These are phyloP conservation scores for Glycine latifolia DNA, from an alignment of 306 rosid genomes.

Conservation along the genomic window DNA sequence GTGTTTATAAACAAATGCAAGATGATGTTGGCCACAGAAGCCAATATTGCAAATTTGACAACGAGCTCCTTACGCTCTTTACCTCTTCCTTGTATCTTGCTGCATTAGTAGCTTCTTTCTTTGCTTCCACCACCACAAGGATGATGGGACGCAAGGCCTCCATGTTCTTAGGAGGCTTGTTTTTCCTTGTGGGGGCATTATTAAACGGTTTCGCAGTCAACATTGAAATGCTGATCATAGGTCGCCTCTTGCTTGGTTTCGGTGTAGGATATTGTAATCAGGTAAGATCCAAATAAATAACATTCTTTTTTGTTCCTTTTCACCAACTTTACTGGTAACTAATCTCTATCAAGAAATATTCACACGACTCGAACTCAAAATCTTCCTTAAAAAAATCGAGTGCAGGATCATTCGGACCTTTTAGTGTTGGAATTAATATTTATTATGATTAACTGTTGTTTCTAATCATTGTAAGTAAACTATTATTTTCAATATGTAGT, in stretches of 20 bases:
- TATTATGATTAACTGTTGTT: too few species aligned
- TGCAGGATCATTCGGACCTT: too few species aligned
- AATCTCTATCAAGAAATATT: too few species aligned
- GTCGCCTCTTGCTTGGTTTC: conserved; percentile 49
- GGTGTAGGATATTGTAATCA: conserved; percentile 51
- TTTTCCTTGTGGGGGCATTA: conserved; percentile 46
- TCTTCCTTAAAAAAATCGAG: too few species aligned
- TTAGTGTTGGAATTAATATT: too few species aligned
- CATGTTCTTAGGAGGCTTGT: conserved; percentile 46
- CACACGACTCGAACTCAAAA: too few species aligned
- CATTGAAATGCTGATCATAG: conserved; percentile 47
- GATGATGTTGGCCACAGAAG: too few species aligned
- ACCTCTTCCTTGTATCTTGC: conserved; percentile 52
- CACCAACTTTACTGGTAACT: too few species aligned
- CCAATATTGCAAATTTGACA: too few species aligned
- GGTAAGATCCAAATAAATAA: neutral
- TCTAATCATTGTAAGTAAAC: too few species aligned
- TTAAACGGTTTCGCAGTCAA: conserved; percentile 41
- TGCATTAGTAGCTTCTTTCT: conserved; percentile 47
- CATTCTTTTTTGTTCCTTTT: too few species aligned
- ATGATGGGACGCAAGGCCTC: conserved; percentile 40
- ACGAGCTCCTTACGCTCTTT: conserved; percentile 5
- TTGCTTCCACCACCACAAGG: conserved; percentile 50
- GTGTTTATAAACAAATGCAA: too few species aligned
- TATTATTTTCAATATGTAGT: neutral